Percentiles rank a stretch among this genome's conserved stretches.
Evolutionary conservation across 1,284 basidiomycete genomes (phyloP).

Genomic region (Tylopilus orsonianus): DNA sequence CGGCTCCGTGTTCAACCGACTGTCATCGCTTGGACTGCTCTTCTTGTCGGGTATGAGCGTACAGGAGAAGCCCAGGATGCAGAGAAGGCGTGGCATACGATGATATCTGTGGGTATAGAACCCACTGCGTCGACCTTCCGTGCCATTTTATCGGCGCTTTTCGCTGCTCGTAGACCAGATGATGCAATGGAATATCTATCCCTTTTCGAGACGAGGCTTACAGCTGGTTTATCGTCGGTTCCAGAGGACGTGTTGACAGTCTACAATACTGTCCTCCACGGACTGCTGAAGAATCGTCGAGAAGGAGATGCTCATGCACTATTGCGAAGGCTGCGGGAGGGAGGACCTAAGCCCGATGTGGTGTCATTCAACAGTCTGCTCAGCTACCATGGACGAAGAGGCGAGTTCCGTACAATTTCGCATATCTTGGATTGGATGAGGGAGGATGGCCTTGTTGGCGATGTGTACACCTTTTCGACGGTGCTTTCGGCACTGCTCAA

Average conservation of each 20-base stretch:
- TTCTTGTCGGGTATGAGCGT: slow-evolving; percentile 59
- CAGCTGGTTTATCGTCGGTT: slow-evolving; percentile 18
- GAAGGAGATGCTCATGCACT: slow-evolving; percentile 46
- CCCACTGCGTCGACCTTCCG: slow-evolving; percentile 61
- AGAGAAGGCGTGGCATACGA: slow-evolving; percentile 56
- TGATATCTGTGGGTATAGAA: slow-evolving; percentile 49
- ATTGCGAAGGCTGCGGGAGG: slow-evolving; percentile 46
- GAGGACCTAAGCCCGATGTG: slow-evolving; percentile 64
- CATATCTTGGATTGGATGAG: slow-evolving; percentile 55
- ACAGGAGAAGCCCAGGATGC: slow-evolving; percentile 48
- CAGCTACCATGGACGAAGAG: slow-evolving; percentile 57
- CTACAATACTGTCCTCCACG: slow-evolving; percentile 66
- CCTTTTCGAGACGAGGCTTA: slow-evolving; percentile 33
- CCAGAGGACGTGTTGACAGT: slow-evolving; percentile 40
- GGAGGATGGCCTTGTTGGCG: slow-evolving; percentile 55
- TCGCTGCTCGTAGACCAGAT: slow-evolving; percentile 44
- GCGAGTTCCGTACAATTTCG: slow-evolving; percentile 61
- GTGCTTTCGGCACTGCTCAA: slow-evolving; percentile 73
- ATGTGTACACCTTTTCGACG: slow-evolving; percentile 80
- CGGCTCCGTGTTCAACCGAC: slow-evolving; percentile 48
- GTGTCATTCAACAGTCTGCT: slow-evolving; percentile 80
- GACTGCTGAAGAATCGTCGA: slow-evolving; percentile 49
- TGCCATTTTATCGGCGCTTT: slow-evolving; percentile 58
- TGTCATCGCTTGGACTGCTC: slow-evolving; percentile 59
- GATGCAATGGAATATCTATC: slow-evolving; percentile 50